These are phyloP conservation scores for Penstemon newberryi DNA, from an alignment of 257 asterid genomes.

Conservation along the genomic window DNA sequence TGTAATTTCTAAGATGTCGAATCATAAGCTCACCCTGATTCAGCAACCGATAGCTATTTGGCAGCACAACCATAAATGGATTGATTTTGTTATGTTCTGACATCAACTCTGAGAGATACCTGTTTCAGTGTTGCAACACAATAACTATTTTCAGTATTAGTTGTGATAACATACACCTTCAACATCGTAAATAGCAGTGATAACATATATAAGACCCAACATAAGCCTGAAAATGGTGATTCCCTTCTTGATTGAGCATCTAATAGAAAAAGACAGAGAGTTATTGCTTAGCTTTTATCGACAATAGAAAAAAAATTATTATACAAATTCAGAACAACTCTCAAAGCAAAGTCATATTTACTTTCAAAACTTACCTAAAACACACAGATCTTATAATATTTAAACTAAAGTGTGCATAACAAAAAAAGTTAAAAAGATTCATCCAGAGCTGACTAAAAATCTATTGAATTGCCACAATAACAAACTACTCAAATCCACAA, in stretches of 20 bases:
- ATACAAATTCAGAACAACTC: not conserved
- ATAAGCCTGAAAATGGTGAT: not conserved
- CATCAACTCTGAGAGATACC: conserved; percentile 51
- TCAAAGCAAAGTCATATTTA: not conserved
- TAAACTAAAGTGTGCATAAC: not conserved
- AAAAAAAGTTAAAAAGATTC: conserved; percentile 5
- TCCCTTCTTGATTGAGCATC: not conserved
- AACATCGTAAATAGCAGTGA: not conserved
- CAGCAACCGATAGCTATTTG: conserved; percentile 53
- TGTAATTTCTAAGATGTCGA: not conserved
- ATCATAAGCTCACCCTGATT: conserved; percentile 58
- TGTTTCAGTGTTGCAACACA: conserved; percentile 19
- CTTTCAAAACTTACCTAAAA: not conserved
- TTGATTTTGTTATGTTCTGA: conserved; percentile 54
- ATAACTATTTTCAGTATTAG: conserved; percentile 14
- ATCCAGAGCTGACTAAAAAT: conserved; percentile 5
- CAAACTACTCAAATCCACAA: not conserved
- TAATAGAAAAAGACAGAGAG: not conserved
- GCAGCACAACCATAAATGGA: conserved; percentile 66
- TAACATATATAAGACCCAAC: not conserved
- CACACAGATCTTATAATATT: not conserved
- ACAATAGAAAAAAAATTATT: not conserved
- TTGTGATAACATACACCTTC: not conserved
- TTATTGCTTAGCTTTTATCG: not conserved
- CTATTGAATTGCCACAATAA: not conserved